phyloP scores from a whole-genome alignment of 139 green algal species.

The Diplosphaera chodatii region DNA sequence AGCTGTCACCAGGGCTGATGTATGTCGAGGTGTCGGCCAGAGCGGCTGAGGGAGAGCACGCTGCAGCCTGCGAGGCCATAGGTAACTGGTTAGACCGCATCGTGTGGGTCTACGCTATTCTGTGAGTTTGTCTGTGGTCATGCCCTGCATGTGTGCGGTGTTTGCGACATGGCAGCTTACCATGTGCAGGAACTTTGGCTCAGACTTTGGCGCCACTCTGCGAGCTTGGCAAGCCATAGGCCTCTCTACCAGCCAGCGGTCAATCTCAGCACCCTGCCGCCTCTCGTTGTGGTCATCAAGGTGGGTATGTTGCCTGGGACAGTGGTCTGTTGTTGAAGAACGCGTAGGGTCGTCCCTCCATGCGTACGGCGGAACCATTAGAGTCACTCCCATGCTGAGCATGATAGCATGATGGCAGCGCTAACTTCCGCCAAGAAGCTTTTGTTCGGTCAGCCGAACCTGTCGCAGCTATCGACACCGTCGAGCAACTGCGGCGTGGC shows the following conservation, averaged over 20 bases:
- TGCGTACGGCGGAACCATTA: neutral
- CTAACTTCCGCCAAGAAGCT: neutral
- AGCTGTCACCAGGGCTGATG: neutral
- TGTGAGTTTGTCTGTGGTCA: neutral
- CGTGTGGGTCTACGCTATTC: too few species aligned
- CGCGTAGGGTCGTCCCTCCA: too few species aligned
- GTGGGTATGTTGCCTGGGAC: too few species aligned
- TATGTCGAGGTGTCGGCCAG: neutral
- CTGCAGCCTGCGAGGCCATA: neutral
- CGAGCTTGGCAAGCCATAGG: neutral
- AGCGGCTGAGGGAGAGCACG: neutral
- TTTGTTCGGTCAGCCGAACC: neutral
- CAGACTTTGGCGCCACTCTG: neutral
- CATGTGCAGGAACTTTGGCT: neutral
- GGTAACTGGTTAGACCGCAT: too few species aligned
- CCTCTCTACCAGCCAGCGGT: too few species aligned
- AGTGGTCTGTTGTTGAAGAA: too few species aligned
- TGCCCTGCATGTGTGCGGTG: too few species aligned
- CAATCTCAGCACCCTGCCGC: too few species aligned
- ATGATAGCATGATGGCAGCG: neutral
- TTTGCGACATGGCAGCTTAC: neutral
- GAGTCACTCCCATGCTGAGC: neutral
- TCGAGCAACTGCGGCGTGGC: neutral
- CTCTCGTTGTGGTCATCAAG: too few species aligned
- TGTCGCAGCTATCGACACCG: neutral